Conservation (phyloP, 2,329 filamentous ascomycete genomes). For the Nemania sp. region DNA sequence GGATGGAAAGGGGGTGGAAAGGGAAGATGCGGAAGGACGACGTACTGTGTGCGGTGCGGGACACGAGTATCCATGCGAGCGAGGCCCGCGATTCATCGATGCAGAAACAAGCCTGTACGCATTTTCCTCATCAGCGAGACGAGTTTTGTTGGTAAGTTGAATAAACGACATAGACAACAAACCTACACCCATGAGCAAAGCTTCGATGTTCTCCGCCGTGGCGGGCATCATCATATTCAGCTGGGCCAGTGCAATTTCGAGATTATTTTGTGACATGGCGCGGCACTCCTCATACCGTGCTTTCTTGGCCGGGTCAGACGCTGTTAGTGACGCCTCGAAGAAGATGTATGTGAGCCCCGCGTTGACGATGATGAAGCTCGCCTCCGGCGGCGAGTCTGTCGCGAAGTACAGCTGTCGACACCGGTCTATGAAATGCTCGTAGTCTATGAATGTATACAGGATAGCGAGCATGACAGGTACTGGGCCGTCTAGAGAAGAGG, state of each 20-base stretch:
- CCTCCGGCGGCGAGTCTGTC: constrained; percentile 63
- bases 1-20: not conserved
- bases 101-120: constrained; percentile 42
- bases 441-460: constrained; percentile 61
- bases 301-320: constrained; percentile 43
- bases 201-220: constrained; percentile 61
- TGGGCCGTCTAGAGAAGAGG: constrained; percentile 52
- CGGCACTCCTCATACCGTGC: constrained; percentile 46
- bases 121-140: not conserved
- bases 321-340: constrained; percentile 48
- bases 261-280: constrained; percentile 49
- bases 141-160: not conserved
- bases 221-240: constrained; percentile 62
- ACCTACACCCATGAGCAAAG: constrained; percentile 60
- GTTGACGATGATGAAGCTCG: constrained; percentile 59
- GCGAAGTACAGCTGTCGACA: constrained; percentile 65
- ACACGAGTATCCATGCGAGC: constrained; percentile 49
- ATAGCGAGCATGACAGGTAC: constrained; percentile 63
- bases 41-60: constrained; percentile 49
- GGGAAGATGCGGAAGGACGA: not conserved
- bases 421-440: constrained; percentile 62
- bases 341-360: constrained; percentile 51
- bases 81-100: constrained; percentile 51
- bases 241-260: constrained; percentile 51
- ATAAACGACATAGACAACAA: not conserved